Percentiles rank a stretch among this genome's conserved stretches.
phyloP scores from a whole-genome alignment of 2,329 filamentous ascomycete genomes.

The Laburnicola sp. region DNA sequence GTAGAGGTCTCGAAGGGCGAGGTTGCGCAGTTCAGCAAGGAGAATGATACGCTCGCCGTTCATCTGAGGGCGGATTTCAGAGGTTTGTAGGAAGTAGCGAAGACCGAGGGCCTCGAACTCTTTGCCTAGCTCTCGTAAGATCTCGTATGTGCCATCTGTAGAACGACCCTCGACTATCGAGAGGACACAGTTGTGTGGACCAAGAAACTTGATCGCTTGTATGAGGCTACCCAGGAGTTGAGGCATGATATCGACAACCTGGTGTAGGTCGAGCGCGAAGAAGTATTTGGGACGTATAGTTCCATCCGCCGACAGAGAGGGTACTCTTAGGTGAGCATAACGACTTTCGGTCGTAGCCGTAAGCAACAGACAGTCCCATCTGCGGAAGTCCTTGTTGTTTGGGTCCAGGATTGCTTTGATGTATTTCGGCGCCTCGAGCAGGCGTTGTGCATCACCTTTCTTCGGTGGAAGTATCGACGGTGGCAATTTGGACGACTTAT shows the following conservation, averaged over 20 bases:
- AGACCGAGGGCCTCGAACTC: conserved; percentile 44
- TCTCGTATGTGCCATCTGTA: conserved; percentile 57
- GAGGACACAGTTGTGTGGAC: conserved; percentile 55
- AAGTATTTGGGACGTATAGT: conserved; percentile 35
- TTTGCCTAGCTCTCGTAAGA: conserved; percentile 50
- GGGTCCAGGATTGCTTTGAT: conserved; percentile 10
- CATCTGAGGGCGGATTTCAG: conserved; percentile 48
- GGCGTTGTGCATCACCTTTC: neutral
- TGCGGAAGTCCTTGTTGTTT: neutral
- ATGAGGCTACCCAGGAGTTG: conserved; percentile 58
- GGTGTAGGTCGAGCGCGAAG: conserved; percentile 58
- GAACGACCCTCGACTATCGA: conserved; percentile 62
- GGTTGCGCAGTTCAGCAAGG: conserved; percentile 57
- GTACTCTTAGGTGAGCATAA: conserved; percentile 2
- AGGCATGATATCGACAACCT: conserved; percentile 53
- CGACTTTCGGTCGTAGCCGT: no score
- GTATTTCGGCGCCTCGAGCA: conserved; percentile 2
- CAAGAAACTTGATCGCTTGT: conserved; percentile 55
- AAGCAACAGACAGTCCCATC: no score
- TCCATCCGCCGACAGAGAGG: no score
- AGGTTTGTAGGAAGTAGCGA: conserved; percentile 50
- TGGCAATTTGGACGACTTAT: no score
- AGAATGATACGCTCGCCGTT: conserved; percentile 49
- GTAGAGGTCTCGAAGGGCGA: conserved; percentile 55
- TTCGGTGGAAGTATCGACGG: neutral